phyloP scores from a whole-genome alignment of 345 rosid species.

The Arabidopsis arenosa region DNA sequence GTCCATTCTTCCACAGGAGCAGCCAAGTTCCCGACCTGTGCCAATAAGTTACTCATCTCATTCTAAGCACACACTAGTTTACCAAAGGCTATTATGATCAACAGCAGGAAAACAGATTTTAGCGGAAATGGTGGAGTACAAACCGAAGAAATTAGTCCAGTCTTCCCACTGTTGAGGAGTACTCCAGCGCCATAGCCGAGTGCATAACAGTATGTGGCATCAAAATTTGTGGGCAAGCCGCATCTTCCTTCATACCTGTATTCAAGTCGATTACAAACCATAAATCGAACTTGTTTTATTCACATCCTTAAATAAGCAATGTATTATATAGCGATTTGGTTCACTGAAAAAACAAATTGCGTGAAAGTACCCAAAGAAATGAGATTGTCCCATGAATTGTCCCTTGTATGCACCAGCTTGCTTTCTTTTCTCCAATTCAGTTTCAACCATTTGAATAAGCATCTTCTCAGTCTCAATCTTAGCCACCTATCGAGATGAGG shows the following conservation, averaged over 20 bases:
- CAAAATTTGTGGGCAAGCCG: constrained; percentile 97
- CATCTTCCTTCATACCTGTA: constrained; percentile 98
- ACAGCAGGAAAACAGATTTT: not conserved
- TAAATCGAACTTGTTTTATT: not conserved
- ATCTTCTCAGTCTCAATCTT: constrained; percentile 99
- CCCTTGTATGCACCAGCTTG: constrained; percentile 73
- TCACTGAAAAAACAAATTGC: not conserved
- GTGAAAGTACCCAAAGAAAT: constrained; percentile 85
- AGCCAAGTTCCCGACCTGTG: constrained; percentile 89
- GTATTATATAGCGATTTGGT: constrained; percentile 1
- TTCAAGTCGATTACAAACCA: not conserved
- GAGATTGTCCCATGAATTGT: constrained; percentile 88
- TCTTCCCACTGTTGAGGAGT: constrained; percentile 86
- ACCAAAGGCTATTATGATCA: not conserved
- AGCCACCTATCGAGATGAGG: constrained; percentile 68
- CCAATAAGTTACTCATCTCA: constrained; percentile 27
- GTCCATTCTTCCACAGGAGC: constrained; percentile 95
- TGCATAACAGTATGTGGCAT: constrained; percentile 93
- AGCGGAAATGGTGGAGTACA: constrained; percentile 39
- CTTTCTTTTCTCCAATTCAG: constrained; percentile 91
- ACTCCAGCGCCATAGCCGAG: constrained; percentile 94
- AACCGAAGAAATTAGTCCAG: constrained; percentile 95
- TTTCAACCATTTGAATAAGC: constrained; percentile 99
- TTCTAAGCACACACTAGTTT: constrained; percentile 8
- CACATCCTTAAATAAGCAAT: not conserved